Percentiles rank a stretch among this genome's conserved stretches.
Evolutionary conservation across 306 rosid species (phyloP).

Genomic region (Glycyrrhiza uralensis): DNA sequence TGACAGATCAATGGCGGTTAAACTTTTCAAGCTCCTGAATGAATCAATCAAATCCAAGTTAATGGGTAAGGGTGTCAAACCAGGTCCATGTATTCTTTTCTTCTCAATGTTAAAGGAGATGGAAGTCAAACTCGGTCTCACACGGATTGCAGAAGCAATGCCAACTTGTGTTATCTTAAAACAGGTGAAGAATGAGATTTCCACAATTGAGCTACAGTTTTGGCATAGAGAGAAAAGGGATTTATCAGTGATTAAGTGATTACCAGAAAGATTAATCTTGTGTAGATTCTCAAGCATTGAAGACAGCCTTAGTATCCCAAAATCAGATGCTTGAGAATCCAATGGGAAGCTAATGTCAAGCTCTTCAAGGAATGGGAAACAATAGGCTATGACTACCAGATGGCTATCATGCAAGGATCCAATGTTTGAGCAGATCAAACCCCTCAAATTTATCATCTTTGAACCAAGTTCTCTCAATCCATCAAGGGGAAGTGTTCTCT

Average conservation of each 20-base stretch:
- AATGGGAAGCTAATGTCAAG: conserved; percentile 61
- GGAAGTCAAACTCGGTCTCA: conserved; percentile 45
- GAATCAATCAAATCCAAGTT: conserved; percentile 30
- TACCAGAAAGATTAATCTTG: conserved; percentile 68
- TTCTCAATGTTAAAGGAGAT: conserved; percentile 38
- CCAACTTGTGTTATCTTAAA: conserved; percentile 47
- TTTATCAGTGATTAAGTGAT: conserved; percentile 45
- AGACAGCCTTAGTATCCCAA: conserved; percentile 46
- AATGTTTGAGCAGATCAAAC: conserved; percentile 49
- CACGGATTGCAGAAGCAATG: conserved; percentile 41
- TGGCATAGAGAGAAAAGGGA: conserved; percentile 45
- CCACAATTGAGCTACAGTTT: conserved; percentile 46
- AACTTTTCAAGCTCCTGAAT: conserved; percentile 29
- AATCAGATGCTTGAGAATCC: conserved; percentile 44
- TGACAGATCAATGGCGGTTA: conserved; percentile 46
- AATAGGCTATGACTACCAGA: conserved; percentile 43
- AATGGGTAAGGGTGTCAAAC: conserved; percentile 17
- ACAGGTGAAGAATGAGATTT: conserved; percentile 46
- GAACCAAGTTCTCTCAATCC: conserved; percentile 46
- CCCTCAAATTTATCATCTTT: conserved; percentile 42
- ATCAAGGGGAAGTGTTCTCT: conserved; percentile 30
- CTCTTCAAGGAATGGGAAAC: conserved; percentile 65
- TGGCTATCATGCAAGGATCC: conserved; percentile 38
- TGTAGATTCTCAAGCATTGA: conserved; percentile 44
- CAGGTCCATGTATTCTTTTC: conserved; percentile 37